Percentiles rank a stretch among this genome's conserved stretches.
Evolutionary conservation across 176 grass and related monocot species (phyloP).

Genomic region (Eleusine indica): DNA sequence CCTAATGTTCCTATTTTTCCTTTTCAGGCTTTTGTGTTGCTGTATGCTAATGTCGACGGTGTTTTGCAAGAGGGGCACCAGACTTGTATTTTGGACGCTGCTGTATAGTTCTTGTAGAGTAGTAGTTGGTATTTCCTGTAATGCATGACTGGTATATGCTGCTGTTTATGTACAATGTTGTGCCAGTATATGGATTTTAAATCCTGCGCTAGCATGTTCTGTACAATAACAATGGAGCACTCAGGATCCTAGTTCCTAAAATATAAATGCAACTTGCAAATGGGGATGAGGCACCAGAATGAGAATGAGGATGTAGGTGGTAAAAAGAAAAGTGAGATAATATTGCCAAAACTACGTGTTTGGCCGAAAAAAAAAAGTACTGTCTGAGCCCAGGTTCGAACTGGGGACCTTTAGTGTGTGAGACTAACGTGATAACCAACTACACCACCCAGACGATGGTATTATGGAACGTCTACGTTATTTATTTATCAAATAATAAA

Average conservation of each 20-base stretch:
- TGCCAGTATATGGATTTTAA: no score
- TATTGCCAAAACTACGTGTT: no score
- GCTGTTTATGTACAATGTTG: neutral
- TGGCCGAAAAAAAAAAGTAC: no score
- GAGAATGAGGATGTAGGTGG: no score
- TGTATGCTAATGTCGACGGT: neutral
- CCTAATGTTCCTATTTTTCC: neutral
- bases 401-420: slow-evolving; percentile 79
- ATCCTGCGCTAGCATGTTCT: no score
- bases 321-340: no score
- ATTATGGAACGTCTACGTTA: no score
- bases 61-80: neutral
- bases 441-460: slow-evolving; percentile 62
- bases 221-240: no score
- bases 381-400: slow-evolving; percentile 73
- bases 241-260: no score
- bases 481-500: no score
- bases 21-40: slow-evolving; percentile 31
- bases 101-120: neutral
- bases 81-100: slow-evolving; percentile 1
- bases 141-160: neutral
- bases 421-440: slow-evolving; percentile 72
- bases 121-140: neutral
- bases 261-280: no score
- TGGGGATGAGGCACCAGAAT: no score